Base-by-base conservation (phyloP, 768 basidiomycete genomes). In the Xerocomellus intermedius region DNA sequence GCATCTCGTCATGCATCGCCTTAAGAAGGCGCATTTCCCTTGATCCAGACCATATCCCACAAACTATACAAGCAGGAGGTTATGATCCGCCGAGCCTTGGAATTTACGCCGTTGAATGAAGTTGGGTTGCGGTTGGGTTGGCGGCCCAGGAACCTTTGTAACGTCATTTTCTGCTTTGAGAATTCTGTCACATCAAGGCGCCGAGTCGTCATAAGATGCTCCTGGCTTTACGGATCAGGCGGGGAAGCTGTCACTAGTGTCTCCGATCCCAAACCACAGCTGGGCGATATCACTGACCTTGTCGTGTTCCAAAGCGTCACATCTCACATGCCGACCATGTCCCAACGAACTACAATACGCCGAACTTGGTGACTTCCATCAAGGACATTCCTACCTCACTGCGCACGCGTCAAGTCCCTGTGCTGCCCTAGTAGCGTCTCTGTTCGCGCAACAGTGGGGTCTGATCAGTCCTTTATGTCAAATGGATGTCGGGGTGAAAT, bases 41-140 rank as follows among this genome's bases (percentile, higher is more conserved):
- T 10, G 73, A 73, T 55, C 43, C 76, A 28, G 74, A 76, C 55
- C 74, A 74, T 49, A 47, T 76, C 24, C 48, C 62, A 12, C 72
- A 74, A 54, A 66, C 64, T 43, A 38, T 69, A 19, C 65, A 57
- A 39, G 54, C 57, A 14, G 74, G 74, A 19, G 60, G 60, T 52
- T 42, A 48, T 32, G 63, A 72, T n/a, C 69, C 67, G 33, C 48
- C 75, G 28, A 63, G 61, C 28, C 67, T 76, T 17, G 72, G 74
- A 0, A 62, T 75, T 21, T 76, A 71, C 19, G 58, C 54, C 9
- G 57, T 70, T 21, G 51, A 57, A 39, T 36, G 13, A 41, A 42
- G 21, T 1, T 70, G 64, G 43, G 28, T 57, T 24, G 26, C 28
- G 5, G 51, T 32, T 22, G 48, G 17, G 33, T 43, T 33, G 14